Base-by-base conservation (phyloP, 83 land plant genomes). In the Thuja plicata region DNA sequence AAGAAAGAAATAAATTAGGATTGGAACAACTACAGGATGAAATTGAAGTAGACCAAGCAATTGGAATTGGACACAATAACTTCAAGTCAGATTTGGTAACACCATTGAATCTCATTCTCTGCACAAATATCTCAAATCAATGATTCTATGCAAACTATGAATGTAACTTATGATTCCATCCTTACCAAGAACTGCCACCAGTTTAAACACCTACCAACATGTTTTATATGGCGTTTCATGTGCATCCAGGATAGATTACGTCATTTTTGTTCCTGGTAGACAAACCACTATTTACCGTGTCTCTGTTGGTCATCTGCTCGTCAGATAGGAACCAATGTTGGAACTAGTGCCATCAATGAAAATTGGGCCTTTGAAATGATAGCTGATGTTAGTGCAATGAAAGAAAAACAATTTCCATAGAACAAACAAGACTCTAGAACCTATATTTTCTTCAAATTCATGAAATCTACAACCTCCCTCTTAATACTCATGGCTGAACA, bases 141-240 rank as follows among this genome's bases (percentile, higher is more conserved):
- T 19, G n/a, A 80, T 40, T 21, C 48, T 40, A 1, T 80, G 83
- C n/a, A 41, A 21, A 80, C 48, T 41, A 66, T 21, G 83, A 40
- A 80, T 19, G 10, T 80, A 40, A 80, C 11, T 41, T 40, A 80
- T 19, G 8, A 46, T 27, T 83, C 55, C 32, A 83, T 27, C 35
- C 85, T 83, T 83, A 83, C 85, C 55, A 83, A 52, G 85, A 83
- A 48, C 85, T 83, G 34, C 50, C 85, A 83, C 46, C 27, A 55
- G 34, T 55, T 83, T 83, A 55, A 83, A 45, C 85, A 83, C 34
- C 85, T 46, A 34, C 19, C 85, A 35, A 83, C 30, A 35, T 13
- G 11, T 83, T 83, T 83, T 27, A 43, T 12, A 24, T 21, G 45
- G 24, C 15, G 41, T 17, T 41, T 48, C 41, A 40, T 80, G 83